Percentiles rank a stretch among this genome's conserved stretches.
Evolutionary conservation across 129 eudicot species (phyloP).

Genomic region (Erigeron canadensis): DNA sequence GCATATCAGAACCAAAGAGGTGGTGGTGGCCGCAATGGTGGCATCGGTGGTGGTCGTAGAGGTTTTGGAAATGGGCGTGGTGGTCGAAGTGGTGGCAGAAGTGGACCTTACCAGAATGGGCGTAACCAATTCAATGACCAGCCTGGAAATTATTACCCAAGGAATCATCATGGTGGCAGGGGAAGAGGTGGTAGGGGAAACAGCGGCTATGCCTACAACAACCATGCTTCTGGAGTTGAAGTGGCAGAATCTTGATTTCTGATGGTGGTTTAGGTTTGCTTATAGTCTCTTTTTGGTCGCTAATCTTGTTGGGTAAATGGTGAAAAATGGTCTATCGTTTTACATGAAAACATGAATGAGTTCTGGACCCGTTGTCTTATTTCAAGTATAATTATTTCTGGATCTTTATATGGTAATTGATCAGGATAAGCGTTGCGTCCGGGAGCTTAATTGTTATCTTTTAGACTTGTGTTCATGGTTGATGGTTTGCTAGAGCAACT

Average conservation of each 20-base stretch:
- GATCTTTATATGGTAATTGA: slow-evolving; percentile 1
- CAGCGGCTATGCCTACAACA: slow-evolving; percentile 40
- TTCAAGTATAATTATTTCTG: slow-evolving; percentile 18
- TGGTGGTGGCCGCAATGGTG: slow-evolving; percentile 46
- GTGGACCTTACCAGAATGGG: slow-evolving; percentile 74
- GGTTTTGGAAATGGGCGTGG: slow-evolving; percentile 75
- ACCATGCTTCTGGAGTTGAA: slow-evolving; percentile 33
- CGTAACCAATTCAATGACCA: slow-evolving; percentile 71
- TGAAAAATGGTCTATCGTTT: slow-evolving; percentile 28
- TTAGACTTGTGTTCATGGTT: too few species aligned
- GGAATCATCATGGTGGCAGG: slow-evolving; percentile 51
- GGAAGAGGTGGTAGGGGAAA: slow-evolving; percentile 61
- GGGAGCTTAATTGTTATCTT: too few species aligned
- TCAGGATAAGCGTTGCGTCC: background rate
- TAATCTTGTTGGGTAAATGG: slow-evolving; percentile 36
- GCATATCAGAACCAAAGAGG: slow-evolving; percentile 58
- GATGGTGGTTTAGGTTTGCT: slow-evolving; percentile 23
- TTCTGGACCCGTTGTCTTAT: slow-evolving; percentile 9
- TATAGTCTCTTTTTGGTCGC: slow-evolving; percentile 19
- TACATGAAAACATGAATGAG: slow-evolving; percentile 33
- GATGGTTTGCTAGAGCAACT: too few species aligned
- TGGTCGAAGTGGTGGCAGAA: slow-evolving; percentile 62
- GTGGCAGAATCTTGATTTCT: slow-evolving; percentile 40
- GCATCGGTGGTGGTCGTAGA: slow-evolving; percentile 60
- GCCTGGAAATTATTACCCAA: slow-evolving; percentile 57